Evolutionary conservation across 441 rosid species (phyloP).

Genomic region (Rhodomyrtus psidioides): DNA sequence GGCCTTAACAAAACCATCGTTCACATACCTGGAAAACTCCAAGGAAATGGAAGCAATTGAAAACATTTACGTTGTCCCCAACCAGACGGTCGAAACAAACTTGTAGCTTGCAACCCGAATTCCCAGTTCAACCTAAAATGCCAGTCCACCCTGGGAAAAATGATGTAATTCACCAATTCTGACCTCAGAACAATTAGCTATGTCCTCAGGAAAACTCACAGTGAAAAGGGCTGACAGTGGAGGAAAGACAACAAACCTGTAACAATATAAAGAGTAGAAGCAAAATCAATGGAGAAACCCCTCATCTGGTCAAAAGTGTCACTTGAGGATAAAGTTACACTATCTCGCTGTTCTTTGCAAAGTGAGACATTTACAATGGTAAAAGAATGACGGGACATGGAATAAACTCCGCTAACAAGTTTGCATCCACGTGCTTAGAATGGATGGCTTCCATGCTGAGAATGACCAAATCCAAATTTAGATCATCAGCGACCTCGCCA

Average conservation of each 20-base stretch:
- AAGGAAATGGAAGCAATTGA: too few relatives aligned
- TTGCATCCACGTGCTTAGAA: slow-evolving; percentile 91
- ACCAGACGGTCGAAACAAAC: not conserved
- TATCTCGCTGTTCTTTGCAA: not conserved
- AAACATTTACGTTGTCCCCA: not conserved
- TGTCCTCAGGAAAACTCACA: not conserved
- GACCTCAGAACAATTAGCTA: not conserved
- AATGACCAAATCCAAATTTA: slow-evolving; percentile 74
- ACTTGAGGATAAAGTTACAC: not conserved
- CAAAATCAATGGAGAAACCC: not conserved
- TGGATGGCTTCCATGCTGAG: slow-evolving; percentile 97
- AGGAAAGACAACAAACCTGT: not conserved
- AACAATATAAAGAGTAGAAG: not conserved
- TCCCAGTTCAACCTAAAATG: not conserved
- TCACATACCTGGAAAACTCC: not conserved
- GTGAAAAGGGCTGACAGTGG: not conserved
- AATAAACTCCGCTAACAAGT: slow-evolving; percentile 81
- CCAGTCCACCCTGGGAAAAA: not conserved
- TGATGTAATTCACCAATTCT: not conserved
- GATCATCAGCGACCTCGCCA: slow-evolving; percentile 93
- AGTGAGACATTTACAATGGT: slow-evolving; percentile 37
- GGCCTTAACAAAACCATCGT: not conserved
- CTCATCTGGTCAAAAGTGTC: not conserved
- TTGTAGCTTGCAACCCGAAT: not conserved
- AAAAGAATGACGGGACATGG: slow-evolving; percentile 90